Base-by-base conservation (phyloP, 805 yeast species). In the Lachancea kluyveri region DNA sequence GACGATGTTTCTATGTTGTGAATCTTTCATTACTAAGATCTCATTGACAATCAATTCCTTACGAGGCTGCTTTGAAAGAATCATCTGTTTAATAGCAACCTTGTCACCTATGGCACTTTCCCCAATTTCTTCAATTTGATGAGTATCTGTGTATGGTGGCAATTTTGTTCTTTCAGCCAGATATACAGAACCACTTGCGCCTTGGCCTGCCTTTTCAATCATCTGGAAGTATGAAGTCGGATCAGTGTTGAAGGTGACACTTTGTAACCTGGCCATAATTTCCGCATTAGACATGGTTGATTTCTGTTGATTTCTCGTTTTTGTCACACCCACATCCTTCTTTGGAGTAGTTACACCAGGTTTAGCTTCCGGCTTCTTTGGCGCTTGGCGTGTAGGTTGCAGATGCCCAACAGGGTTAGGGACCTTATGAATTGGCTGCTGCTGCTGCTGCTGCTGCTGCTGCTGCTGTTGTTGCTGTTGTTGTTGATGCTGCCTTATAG, bases 11-110 rank as follows among this genome's bases (percentile, higher is more conserved):
- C 82, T 79, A 61, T 92, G 97, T 42, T 83, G 88, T 10, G 94
- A 79, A 51, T 87, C 96, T 56, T 86, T 86, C 98, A 92, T 92
- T 15, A 92, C 96, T 46, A 90, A 62, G 45, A 92, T 92, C 62
- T 92, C 98, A 60, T 90, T 90, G 33, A 92, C 90, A 43, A 92
- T 90, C 45, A 92, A 68, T 60, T 92, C 98, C 57, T 92, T 92
- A 48, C 95, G 70, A 22, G 96, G 95, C 64, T 92, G 98, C 24
- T 77, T 78, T 32, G 81, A 77, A 33, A 92, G 62, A 48, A 92
- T 94, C 84, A 92, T 92, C 62, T 92, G 96, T 59, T 92, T 92
- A 40, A 92, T 86, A 6, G 99, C 99, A 28, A 92, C 96, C 48
- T 80, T 79, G 35, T 68, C 64, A 27, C 76, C 75, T 21, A 71